Evolutionary conservation across 495 filamentous ascomycete species (phyloP), one percentile per base, ranked within the genome.

Genomic region (Pseudevernia furfuracea): DNA sequence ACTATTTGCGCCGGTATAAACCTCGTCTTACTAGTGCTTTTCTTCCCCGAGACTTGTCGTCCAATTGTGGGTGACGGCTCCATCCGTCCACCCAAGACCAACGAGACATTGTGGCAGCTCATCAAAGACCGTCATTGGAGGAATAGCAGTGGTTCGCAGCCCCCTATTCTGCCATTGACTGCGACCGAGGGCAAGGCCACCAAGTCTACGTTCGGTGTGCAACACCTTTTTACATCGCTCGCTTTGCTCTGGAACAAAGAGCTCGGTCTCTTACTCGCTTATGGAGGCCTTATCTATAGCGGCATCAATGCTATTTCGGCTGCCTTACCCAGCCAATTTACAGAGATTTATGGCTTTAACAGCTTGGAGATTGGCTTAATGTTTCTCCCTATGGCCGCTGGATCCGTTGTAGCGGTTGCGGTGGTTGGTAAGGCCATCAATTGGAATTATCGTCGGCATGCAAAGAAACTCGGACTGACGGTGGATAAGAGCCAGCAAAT

Each of bases 11-110:
- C 71, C 52, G 73, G 73, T 8, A 48, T 66, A 0, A 74, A 71
- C 59, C 41, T 77, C 37, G 52, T 70, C 1, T 71, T 81, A 3
- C 85, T 82, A 66, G 55, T 79, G 21, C 44, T 88, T 52, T 69
- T 77, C 14, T 76, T 89, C 21, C 87, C 87, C 4, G 89, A 91
- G 73, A 91, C 88, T 8, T 81, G 80, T 61, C 78, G 89, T 11
- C 85, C 82, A 19, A 81, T 92, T 6, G 89, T 91, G 0, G 88
- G 86, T 0, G 87, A 91, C 71, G 89, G 89, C 23, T 52, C 21
- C 1, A 58, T 67, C 19, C 61, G 21, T 23, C 49, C 59, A 28
- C 49, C 36, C 37, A 44, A 60, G 9, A 21, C 63, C 34, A 34
- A 34, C 7, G 34, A 34, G 34, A 34, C 34, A 34, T 34, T 34